Base-by-base conservation (phyloP, 139 green algal genomes). In the Chlamydomonas incerta region DNA sequence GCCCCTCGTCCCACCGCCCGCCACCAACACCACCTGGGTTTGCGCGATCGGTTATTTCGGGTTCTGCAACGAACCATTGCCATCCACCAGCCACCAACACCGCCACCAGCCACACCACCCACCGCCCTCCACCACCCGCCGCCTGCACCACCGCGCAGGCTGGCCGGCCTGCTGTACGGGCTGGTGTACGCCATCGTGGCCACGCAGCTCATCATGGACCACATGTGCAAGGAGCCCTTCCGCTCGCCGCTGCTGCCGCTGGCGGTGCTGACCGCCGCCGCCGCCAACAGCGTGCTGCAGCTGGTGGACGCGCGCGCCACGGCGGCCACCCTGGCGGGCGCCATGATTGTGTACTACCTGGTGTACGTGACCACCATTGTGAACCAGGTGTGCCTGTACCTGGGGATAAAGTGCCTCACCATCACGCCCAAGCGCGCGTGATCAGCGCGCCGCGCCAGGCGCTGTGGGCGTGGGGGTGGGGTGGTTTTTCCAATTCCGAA, bases 181-280 rank as follows among this genome's bases (percentile, higher is more conserved):
- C n/a, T 95, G 5, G 46, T 89, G 23, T 96, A 94, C 81, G 91
- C 93, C 1, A 80, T 91, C 0, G 41, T 91, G 17, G 92, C 95
- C 9, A 96, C 94, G 28, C 92, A 95, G 74, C 81, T 98, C 0
- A 98, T 98, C 82, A 94, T 98, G 88, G 93, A 92, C 15, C 96
- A 98, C 92, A 98, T 98, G 96, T 86, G 89, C 88, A 98, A 98
- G 91, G 93, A 97, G 90, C 90, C 93, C 5, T 96, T 97, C 47
- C 18, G 72, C 35, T 67, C 95, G 24, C 87, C 89, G 3, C 71
- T 85, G 41, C 92, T 92, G 89, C 52, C 91, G 17, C 50, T 93
- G 28, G 63, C 31, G 4, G 34, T 92, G 28, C 90, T 96, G 55
- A 81, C 82, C 17, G 24, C 76, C 9, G 74, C 75, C 0, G 34